phyloP scores from a whole-genome alignment of 768 basidiomycete genomes.

The Collybiopsis luxurians region DNA sequence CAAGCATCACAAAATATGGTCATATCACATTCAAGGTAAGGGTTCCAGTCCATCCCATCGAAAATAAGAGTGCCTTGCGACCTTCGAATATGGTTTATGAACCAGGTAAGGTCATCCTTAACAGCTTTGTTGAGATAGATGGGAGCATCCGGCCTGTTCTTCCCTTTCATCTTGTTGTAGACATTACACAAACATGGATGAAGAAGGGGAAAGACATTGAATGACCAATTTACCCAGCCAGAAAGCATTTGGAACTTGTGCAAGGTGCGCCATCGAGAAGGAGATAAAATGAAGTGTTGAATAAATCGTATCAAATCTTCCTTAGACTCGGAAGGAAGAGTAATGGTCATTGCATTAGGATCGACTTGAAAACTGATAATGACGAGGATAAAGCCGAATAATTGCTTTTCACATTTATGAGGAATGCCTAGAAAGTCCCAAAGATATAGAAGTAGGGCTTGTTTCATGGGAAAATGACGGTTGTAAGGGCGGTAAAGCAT shows the following conservation, averaged over 20 bases:
- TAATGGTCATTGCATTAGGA: conserved; percentile 14
- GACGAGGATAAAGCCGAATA: conserved; percentile 14
- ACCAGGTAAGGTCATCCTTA: conserved; percentile 17
- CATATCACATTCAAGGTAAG: neutral
- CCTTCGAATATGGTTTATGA: conserved; percentile 12
- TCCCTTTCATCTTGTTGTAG: conserved; percentile 22
- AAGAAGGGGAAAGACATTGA: conserved; percentile 23
- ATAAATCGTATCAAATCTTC: conserved; percentile 12
- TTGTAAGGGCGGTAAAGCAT: neutral
- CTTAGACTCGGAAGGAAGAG: neutral
- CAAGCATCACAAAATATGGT: conserved; percentile 6
- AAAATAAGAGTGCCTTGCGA: conserved; percentile 14
- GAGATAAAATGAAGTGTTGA: conserved; percentile 10
- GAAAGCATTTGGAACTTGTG: too few relatives aligned
- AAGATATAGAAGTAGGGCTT: conserved; percentile 21
- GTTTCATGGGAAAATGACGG: conserved; percentile 13
- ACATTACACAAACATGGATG: conserved; percentile 17
- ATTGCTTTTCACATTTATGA: conserved; percentile 25
- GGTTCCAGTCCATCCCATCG: conserved; percentile 15
- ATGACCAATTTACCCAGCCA: conserved; percentile 21
- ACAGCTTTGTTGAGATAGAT: conserved; percentile 16
- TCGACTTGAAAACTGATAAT: conserved; percentile 29
- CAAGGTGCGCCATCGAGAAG: conserved; percentile 7
- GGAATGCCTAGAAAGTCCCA: conserved; percentile 29
- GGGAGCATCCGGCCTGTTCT: conserved; percentile 5